Percentiles rank a stretch among this genome's conserved stretches.
Conservation (phyloP, 2,329 filamentous ascomycete species). For the Paraphoma sp. region DNA sequence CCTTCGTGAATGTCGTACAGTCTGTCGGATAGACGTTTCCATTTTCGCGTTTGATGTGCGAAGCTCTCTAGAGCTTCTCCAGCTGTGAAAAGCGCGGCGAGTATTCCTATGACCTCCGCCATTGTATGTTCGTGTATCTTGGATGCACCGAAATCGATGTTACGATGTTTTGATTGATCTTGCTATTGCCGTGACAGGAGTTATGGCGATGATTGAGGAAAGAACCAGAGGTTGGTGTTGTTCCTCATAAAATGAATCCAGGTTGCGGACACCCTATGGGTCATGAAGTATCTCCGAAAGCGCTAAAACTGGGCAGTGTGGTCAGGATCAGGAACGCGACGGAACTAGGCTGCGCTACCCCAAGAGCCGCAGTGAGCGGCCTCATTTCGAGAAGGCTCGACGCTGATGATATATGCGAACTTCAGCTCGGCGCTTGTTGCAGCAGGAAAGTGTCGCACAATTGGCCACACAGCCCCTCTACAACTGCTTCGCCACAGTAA, state of each 20-base stretch:
- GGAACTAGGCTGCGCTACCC: slow-evolving; percentile 7
- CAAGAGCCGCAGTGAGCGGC: slow-evolving; percentile 7
- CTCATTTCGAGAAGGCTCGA: slow-evolving; percentile 12
- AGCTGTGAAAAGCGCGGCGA: slow-evolving; percentile 23
- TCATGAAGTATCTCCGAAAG: not conserved
- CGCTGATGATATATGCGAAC: slow-evolving; percentile 19
- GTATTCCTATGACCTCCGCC: slow-evolving; percentile 27
- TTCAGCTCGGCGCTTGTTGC: slow-evolving; percentile 16
- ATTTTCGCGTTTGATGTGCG: slow-evolving; percentile 24
- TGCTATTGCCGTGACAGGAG: no score
- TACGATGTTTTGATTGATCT: no score
- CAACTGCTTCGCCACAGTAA: slow-evolving; percentile 19
- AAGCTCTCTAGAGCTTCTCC: slow-evolving; percentile 23
- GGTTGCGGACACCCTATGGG: not conserved
- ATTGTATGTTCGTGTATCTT: slow-evolving; percentile 11
- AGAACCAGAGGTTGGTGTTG: no score
- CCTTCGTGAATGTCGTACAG: slow-evolving; percentile 32
- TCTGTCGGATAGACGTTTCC: slow-evolving; percentile 25
- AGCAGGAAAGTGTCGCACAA: slow-evolving; percentile 15
- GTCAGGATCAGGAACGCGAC: not conserved
- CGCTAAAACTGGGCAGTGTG: not conserved
- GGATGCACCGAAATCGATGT: not conserved
- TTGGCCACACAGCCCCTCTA: slow-evolving; percentile 22
- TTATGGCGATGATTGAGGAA: no score
- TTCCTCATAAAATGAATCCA: not conserved